A percentile compares a stretch with the other conserved stretches of the same genome.
Conservation (phyloP, 2,329 filamentous ascomycete genomes). For the Monosporascus sp. region DNA sequence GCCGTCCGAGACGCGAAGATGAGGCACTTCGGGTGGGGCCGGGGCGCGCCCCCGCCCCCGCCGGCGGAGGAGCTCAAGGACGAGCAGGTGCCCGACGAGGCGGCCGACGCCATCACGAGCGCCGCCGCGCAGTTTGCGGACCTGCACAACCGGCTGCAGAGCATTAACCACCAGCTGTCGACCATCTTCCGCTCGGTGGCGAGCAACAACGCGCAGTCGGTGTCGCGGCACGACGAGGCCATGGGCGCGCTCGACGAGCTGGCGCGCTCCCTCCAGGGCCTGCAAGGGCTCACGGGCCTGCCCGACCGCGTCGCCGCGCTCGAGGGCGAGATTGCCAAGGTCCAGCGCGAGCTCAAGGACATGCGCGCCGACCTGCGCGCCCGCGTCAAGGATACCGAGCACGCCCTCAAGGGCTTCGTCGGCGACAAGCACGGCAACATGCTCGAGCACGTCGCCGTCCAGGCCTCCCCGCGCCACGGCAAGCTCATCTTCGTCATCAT, state of each 20-base stretch:
- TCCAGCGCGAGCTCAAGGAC: conserved; percentile 55
- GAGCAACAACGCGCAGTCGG: conserved; percentile 43
- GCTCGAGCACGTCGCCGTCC: conserved; percentile 40
- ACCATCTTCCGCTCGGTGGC: conserved; percentile 56
- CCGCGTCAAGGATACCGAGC: conserved; percentile 47
- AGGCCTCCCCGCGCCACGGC: conserved; percentile 45
- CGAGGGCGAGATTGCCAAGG: conserved; percentile 41
- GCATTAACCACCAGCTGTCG: conserved; percentile 63
- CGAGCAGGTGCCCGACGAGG: conserved; percentile 41
- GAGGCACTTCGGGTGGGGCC: conserved; percentile 4
- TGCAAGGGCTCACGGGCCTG: conserved; percentile 39
- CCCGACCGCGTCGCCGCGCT: conserved; percentile 41
- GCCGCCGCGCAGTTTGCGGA: conserved; percentile 70
- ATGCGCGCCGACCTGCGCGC: conserved; percentile 51
- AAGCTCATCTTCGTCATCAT: conserved; percentile 65
- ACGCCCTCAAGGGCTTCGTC: conserved; percentile 48
- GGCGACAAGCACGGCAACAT: conserved; percentile 45
- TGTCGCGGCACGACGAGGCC: conserved; percentile 54
- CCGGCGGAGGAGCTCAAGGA: conserved; percentile 13
- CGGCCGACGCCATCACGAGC: conserved; percentile 42
- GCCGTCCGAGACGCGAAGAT: not conserved
- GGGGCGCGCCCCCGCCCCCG: conserved; percentile 3
- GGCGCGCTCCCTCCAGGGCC: conserved; percentile 27
- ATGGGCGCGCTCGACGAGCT: conserved; percentile 43
- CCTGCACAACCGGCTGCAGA: conserved; percentile 77